phyloP scores from a whole-genome alignment of 148 eudicot genomes.

The Rhododendron griersonianum region DNA sequence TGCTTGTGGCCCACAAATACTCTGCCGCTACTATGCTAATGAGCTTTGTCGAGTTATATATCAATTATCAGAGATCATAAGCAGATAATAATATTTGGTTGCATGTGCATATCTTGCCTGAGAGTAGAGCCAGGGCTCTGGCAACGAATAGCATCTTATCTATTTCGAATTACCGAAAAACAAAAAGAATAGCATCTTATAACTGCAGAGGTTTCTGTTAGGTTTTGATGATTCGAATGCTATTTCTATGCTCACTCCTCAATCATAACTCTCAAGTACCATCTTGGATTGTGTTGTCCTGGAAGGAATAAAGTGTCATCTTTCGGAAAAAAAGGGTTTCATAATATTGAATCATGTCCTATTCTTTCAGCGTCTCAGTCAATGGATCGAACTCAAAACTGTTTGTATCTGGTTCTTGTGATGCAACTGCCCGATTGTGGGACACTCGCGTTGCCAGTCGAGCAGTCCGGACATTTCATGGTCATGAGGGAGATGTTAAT shows the following conservation, averaged over 20 bases:
- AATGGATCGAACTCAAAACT: constrained; percentile 60
- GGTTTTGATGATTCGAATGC: neutral
- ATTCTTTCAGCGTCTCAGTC: constrained; percentile 69
- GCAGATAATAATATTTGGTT: neutral
- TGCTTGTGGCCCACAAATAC: neutral
- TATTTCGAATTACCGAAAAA: neutral
- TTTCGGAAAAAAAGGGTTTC: neutral
- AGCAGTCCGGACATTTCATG: constrained; percentile 84
- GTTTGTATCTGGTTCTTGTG: constrained; percentile 97
- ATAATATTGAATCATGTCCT: neutral
- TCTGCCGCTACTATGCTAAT: neutral
- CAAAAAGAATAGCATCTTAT: neutral
- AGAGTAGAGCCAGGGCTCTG: neutral
- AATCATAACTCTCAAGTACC: neutral
- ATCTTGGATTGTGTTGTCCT: neutral
- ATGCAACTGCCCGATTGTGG: constrained; percentile 90
- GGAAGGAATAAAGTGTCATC: neutral
- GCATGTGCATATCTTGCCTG: neutral
- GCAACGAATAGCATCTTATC: neutral
- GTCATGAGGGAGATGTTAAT: constrained; percentile 95
- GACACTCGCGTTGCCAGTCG: constrained; percentile 98
- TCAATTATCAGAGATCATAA: neutral
- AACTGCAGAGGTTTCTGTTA: neutral
- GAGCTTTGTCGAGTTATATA: neutral
- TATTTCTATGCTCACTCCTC: neutral